Evolutionary conservation across 2,329 filamentous ascomycete species (phyloP), one percentile per base, ranked within the genome.

Genomic region (Teratosphaeria pseudoeucalypti): DNA sequence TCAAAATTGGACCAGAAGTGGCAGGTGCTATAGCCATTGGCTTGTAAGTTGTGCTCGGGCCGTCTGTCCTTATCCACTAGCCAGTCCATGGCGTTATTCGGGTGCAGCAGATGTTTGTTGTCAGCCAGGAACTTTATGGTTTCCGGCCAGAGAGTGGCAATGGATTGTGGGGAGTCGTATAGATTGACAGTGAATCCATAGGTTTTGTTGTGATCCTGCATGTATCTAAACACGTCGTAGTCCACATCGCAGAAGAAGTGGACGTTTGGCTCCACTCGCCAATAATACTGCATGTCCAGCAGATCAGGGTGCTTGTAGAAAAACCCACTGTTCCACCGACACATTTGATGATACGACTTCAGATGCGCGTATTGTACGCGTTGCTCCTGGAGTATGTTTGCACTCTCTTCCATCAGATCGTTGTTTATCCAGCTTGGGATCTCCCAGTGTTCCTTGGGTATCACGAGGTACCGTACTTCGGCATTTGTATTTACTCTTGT

Each of bases 1-100:
- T 99, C 94, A 68, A 99, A 99, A 75, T 99, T 99, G 69, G 87
- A 94, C 94, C 94, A 99, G 80, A 99, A 99, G 75, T 99, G 94
- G 74, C 94, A 99, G 2, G 94, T 97, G 37, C 90, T 95, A 79
- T 96, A 99, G 37, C 94, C 94, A 68, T 95, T 88, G 6, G 92
- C 92, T 63, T 86, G 84, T 58, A 81, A 73, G 71, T 90, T 90
- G 74, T 95, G 88, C 14, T 90, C 84, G 0, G 92, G 92, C 55
- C 94, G 83, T 55, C 86, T 82, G 59, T 81, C 75, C 62, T 83
- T 84, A 73, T 99, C 94, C 1, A 86, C 89, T 62, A 99, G 75
- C 92, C 92, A 99, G 37, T 83, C 81, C 76, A 92, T 83, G 60
- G 94, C 92, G 72, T 90, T 96, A 74, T 95, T 91, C 58, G 86